A percentile compares a stretch with the other conserved stretches of the same genome.
These are phyloP conservation scores for Stramenopiles sp. DNA, from an alignment of 352 stramenopile genomes.

Conservation along the genomic window DNA sequence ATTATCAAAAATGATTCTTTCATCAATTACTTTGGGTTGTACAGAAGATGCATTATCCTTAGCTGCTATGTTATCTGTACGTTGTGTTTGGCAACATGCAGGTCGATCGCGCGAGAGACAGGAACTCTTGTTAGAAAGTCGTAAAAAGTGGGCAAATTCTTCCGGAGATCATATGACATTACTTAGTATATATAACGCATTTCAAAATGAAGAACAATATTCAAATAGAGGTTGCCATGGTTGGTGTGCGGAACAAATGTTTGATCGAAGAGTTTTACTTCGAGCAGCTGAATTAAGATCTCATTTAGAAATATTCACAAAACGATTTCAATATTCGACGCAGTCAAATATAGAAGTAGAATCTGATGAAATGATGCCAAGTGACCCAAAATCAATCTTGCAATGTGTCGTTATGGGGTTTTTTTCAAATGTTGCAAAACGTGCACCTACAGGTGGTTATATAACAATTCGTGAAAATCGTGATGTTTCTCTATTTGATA, in stretches of 20 bases:
- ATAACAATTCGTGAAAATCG: slow-evolving; percentile 85
- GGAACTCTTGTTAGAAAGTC: slow-evolving; percentile 58
- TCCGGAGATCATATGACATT: slow-evolving; percentile 86
- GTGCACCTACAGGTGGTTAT: slow-evolving; percentile 75
- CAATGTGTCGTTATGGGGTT: slow-evolving; percentile 60
- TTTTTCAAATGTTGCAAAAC: slow-evolving; percentile 94
- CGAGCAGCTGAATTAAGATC: background rate
- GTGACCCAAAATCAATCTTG: background rate
- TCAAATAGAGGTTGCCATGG: no score
- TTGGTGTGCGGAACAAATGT: slow-evolving; percentile 3
- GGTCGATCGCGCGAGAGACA: slow-evolving; percentile 91
- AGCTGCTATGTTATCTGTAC: slow-evolving; percentile 85
- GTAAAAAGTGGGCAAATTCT: slow-evolving; percentile 58
- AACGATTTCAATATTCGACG: no score
- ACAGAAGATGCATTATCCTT: slow-evolving; percentile 95
- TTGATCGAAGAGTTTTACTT: background rate
- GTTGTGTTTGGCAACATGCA: slow-evolving; percentile 89
- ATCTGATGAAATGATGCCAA: slow-evolving; percentile 1
- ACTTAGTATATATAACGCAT: slow-evolving; percentile 52
- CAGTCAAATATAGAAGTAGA: no score
- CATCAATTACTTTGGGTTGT: slow-evolving; percentile 80
- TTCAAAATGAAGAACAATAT: slow-evolving; percentile 5
- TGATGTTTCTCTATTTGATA: slow-evolving; percentile 92
- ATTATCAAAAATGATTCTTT: slow-evolving; percentile 90
- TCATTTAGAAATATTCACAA: slow-evolving; percentile 2